phyloP scores from a whole-genome alignment of 345 rosid genomes.

The Excoecaria cochinchinensis region DNA sequence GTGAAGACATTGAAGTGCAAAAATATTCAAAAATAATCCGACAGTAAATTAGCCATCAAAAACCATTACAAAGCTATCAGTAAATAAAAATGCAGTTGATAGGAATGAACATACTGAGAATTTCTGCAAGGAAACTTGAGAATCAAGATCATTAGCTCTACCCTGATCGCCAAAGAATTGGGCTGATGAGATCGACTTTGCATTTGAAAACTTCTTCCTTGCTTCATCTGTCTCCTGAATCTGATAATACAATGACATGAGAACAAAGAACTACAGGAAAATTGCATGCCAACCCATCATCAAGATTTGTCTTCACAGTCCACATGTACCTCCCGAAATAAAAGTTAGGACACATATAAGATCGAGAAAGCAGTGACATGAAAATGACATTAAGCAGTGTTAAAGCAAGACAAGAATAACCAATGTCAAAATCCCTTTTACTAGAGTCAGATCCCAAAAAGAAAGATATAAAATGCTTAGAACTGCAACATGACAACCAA shows the following conservation, averaged over 20 bases:
- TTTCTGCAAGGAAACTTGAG: conserved; percentile 83
- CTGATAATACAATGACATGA: conserved; percentile 38
- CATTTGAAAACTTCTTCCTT: conserved; percentile 89
- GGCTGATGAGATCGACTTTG: conserved; percentile 96
- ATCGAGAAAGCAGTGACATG: neutral
- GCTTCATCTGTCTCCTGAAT: conserved; percentile 94
- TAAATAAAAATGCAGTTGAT: neutral
- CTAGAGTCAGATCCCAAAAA: neutral
- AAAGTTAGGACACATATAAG: neutral
- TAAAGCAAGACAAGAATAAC: neutral
- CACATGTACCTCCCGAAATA: neutral
- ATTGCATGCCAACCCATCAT: neutral
- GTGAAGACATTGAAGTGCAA: neutral
- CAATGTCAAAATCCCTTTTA: neutral
- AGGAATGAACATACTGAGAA: conserved; percentile 61
- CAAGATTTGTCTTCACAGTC: neutral
- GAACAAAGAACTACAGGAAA: neutral
- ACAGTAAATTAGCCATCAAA: neutral
- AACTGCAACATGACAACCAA: neutral
- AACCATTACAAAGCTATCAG: neutral
- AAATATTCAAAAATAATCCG: neutral
- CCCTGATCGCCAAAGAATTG: conserved; percentile 80
- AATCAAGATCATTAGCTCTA: conserved; percentile 51
- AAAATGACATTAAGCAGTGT: neutral
- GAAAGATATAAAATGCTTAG: neutral